Evolutionary conservation across 2,329 filamentous ascomycete species (phyloP), one percentile per base, ranked within the genome.

Genomic region (Cryphonectria parasitica): DNA sequence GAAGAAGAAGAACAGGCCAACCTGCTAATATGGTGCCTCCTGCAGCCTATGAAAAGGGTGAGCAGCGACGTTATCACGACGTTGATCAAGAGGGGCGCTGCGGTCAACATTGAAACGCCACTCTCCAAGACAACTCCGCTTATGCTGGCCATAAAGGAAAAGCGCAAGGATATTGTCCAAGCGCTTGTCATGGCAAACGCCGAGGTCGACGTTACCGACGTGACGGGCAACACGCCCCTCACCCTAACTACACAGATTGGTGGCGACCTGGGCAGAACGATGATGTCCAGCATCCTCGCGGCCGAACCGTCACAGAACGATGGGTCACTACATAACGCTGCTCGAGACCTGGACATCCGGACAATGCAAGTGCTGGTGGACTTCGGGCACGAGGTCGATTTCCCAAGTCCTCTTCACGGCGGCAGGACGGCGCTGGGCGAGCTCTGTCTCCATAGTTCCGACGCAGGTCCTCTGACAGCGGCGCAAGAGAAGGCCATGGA

Each of bases 241-340:
- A 86, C 87, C 1, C 86, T 90, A 81, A 89, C 88, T 1, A 89
- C 88, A 1, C 81, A 79, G 54, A 81, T 88, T 2, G 85, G 86
- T 0, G 87, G 87, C 19, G 84, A 88, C 0, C 73, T 87, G 17
- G 83, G 85, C 0, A 85, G 85, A 25, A 80, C 82, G 13, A 86
- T 89, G 78, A 85, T 89, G 85, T 80, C 82, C 1, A 84, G 83
- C 66, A 78, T 91, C 0, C 81, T 90, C 6, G 84, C 84, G 0
- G 85, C 87, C 0, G 86, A 87, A 28, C 86, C 88, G 0, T 84
- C 86, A 1, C 83, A 82, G 58, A 88, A 92, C 70, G 90, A 92
- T 71, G 89, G 90, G 0, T 91, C 89, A 1, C 81, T 92, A 3
- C 90, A 92, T 75, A 89, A 91, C 71, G 88, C 89, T 3, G 86